Evolutionary conservation across 768 basidiomycete genomes (phyloP), one percentile per base, ranked within the genome.

Genomic region (Serendipita sp.): DNA sequence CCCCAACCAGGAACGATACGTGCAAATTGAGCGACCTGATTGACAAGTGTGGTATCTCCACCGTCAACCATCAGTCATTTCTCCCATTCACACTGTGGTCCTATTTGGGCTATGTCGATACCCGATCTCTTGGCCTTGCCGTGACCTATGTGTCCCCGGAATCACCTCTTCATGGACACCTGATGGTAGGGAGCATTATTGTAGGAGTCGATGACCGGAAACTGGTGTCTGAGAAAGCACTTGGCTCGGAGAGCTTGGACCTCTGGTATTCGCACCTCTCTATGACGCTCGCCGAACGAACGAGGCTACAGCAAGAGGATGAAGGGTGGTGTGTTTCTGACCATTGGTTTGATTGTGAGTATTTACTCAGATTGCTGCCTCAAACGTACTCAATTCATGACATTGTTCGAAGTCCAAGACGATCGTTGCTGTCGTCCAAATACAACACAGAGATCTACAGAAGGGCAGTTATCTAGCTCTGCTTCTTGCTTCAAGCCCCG

Each of bases 271-370:
- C 69, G 7, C 79, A 79, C 68, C 73, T 86, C 38, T 67, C 34
- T 20, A 56, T 5, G 11, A 17, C 33, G 17, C n/a, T 26, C 9
- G 17, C 16, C 26, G 26, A 62, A 42, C 9, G 11, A 63, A 22
- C 50, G n/a, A 33, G 20, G 33, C 22, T 11, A 26, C 64, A 62
- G 16, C 66, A 68, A 45, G 60, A 48, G 28, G 68, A 65, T 11
- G 48, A 61, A 43, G 88, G 88, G 16, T 90, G 88, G 88, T 90
- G 88, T 72, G 70, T 80, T 14, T 65, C 74, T 3, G 65, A 64
- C 9, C 31, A 66, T 14, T 63, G 62, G 66, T 74, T 72, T 66
- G 42, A 65, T 51, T 69, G 74, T 79, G 38, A 56, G 70, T 42
- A n/a, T 16, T 41, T 44, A 22, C 24, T 20, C 42, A 60, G 30